Base-by-base conservation (phyloP, 2,329 filamentous ascomycete species). In the Aspergillus udagawae region DNA sequence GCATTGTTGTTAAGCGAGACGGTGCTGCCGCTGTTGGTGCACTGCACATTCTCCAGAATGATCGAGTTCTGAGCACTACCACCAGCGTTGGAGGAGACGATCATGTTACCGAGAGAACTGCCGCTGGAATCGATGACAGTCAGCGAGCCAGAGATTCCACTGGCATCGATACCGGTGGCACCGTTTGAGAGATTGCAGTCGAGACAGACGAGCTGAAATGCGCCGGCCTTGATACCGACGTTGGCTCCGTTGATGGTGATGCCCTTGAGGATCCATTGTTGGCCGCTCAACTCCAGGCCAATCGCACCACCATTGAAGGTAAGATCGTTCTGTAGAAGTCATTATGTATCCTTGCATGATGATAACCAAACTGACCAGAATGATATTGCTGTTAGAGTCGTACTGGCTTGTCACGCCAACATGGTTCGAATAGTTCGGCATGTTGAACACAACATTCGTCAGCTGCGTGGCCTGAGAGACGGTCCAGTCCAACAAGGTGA, bases 211-310 rank as follows among this genome's bases (percentile, higher is more conserved):
- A 68, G 65, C 27, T 66, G 60, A 3, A 66, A 66, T 6, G 63
- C 69, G 0, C 66, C 79, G 48, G 81, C 77, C 1, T 75, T 75
- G 29, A 87, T 76, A 0, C 74, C 69, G 1, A 77, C 79, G 2
- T 80, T 82, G 65, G 86, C 88, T 63, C 86, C 86, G 57, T 77
- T 82, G 73, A 86, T 88, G 65, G 75, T 81, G 38, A 77, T 69
- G 1, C 75, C 70, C 68, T 84, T 84, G 58, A 73, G 68, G 10
- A 70, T 66, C 65, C 69, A 70, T 54, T 73, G 70, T 47, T 73
- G 70, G n/a, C 70, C 70, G 42, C 58, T 66, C 25, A 70, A 58
- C 41, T 66, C 61, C 59, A 73, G 70, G 20, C 69, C 70, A 20
- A 71, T 57, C 2, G 56, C 60, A n/a, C 70, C 70, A 4, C 70